A percentile compares a stretch with the other conserved stretches of the same genome.
phyloP scores from a whole-genome alignment of 768 basidiomycete genomes.

The Hypsizygus marmoreus region DNA sequence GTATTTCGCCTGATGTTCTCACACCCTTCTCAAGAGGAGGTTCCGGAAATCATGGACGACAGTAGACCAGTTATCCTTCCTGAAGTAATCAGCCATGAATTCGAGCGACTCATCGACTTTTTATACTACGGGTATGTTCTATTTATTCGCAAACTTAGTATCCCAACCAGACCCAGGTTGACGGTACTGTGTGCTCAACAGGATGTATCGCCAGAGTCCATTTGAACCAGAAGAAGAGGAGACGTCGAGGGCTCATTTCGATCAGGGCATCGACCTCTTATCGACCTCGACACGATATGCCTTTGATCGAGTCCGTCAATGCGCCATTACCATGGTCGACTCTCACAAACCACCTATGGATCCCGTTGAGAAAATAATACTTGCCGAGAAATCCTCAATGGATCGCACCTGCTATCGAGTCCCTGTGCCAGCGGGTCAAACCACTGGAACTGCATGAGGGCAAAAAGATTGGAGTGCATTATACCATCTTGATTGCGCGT shows the following conservation, averaged over 20 bases:
- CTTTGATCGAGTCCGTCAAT: constrained; percentile 35
- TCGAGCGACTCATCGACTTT: constrained; percentile 39
- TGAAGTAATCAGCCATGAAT: constrained; percentile 33
- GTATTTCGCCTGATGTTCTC: constrained; percentile 40
- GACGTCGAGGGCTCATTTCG: constrained; percentile 19
- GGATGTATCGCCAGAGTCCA: too few relatives aligned
- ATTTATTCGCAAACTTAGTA: background rate
- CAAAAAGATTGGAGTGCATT: constrained; percentile 29
- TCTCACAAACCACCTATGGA: constrained; percentile 18
- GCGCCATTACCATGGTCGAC: constrained; percentile 34
- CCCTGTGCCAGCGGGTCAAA: constrained; percentile 33
- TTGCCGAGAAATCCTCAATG: constrained; percentile 42
- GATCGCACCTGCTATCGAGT: constrained; percentile 38
- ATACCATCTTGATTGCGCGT: background rate
- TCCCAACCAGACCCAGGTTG: too few relatives aligned
- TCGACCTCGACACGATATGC: constrained; percentile 40
- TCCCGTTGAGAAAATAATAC: constrained; percentile 34
- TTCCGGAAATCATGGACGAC: constrained; percentile 32
- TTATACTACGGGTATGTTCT: constrained; percentile 38
- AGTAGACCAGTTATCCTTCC: constrained; percentile 33
- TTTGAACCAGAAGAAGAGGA: too few relatives aligned
- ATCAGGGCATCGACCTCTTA: constrained; percentile 40
- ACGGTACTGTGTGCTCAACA: too few relatives aligned
- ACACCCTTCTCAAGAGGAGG: constrained; percentile 22
- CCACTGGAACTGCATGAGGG: constrained; percentile 31